These are phyloP conservation scores for Ganoderma lingzhi DNA, from an alignment of 1,284 basidiomycete genomes.

Conservation along the genomic window DNA sequence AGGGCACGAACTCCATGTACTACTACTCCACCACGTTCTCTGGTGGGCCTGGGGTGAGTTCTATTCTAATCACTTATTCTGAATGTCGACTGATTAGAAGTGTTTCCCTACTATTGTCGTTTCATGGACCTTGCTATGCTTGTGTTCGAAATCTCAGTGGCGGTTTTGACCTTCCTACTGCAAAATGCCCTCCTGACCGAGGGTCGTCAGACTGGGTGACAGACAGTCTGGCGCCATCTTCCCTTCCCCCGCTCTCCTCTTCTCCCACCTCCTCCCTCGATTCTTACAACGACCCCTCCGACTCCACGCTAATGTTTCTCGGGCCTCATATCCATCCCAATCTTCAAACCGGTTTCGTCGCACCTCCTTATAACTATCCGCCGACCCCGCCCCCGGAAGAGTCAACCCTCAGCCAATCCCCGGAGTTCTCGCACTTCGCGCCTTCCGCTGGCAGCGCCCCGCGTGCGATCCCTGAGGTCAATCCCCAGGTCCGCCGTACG, in stretches of 20 bases:
- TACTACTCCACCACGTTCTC: conserved; percentile 90
- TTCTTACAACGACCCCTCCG: conserved; percentile 39
- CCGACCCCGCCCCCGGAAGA: conserved; percentile 39
- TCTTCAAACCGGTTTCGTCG: conserved; percentile 42
- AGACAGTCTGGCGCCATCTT: conserved; percentile 79
- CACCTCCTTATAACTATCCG: conserved; percentile 45
- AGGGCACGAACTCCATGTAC: conserved; percentile 82
- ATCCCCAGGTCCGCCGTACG: conserved; percentile 13
- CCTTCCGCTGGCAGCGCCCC: conserved; percentile 45
- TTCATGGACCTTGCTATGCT: neutral
- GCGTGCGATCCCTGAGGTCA: conserved; percentile 53
- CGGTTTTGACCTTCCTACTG: conserved; percentile 88
- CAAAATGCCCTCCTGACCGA: conserved; percentile 91
- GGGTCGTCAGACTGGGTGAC: conserved; percentile 93
- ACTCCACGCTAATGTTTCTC: conserved; percentile 43
- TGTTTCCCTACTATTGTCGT: neutral
- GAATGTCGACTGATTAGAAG: conserved; percentile 15
- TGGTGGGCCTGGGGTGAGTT: conserved; percentile 83
- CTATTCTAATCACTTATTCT: conserved; percentile 3
- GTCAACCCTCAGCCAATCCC: conserved; percentile 24
- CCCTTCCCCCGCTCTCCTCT: conserved; percentile 52
- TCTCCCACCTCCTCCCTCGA: conserved; percentile 48
- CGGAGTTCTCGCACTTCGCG: conserved; percentile 28
- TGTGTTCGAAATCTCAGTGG: conserved; percentile 61
- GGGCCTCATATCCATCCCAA: conserved; percentile 31